Evolutionary conservation across 805 yeast species (phyloP).

Genomic region (Priceomyces melissophilus): DNA sequence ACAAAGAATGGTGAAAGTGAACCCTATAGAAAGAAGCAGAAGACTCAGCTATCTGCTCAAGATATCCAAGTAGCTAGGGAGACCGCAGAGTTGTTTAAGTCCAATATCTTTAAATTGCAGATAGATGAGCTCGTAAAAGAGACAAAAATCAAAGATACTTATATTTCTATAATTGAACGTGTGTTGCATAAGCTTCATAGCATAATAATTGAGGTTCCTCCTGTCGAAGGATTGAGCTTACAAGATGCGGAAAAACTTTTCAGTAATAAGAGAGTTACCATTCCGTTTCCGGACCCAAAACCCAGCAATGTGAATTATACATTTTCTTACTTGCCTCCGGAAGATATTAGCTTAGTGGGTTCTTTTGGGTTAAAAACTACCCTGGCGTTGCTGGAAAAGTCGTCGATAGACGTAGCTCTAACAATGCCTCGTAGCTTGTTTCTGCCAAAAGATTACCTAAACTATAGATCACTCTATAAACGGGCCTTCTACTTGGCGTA

Average conservation of each 20-base stretch:
- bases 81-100: slow-evolving; percentile 90
- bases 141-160: slow-evolving; percentile 67
- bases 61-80: slow-evolving; percentile 91
- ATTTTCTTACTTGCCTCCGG: slow-evolving; percentile 68
- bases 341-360: slow-evolving; percentile 76
- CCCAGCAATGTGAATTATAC: slow-evolving; percentile 71
- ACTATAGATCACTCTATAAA: slow-evolving; percentile 86
- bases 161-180: slow-evolving; percentile 64
- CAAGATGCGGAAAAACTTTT: slow-evolving; percentile 58
- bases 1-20: slow-evolving; percentile 1
- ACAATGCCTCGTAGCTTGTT: slow-evolving; percentile 77
- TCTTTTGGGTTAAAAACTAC: slow-evolving; percentile 86
- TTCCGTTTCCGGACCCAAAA: slow-evolving; percentile 90
- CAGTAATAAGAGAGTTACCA: slow-evolving; percentile 48
- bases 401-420: slow-evolving; percentile 73
- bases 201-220: slow-evolving; percentile 62
- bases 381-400: slow-evolving; percentile 57
- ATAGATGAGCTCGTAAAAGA: slow-evolving; percentile 88
- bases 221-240: slow-evolving; percentile 47
- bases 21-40: slow-evolving; percentile 32
- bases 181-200: slow-evolving; percentile 72
- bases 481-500: slow-evolving; percentile 84
- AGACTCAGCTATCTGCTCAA: slow-evolving; percentile 55
- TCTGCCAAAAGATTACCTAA: slow-evolving; percentile 84
- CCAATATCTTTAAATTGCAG: slow-evolving; percentile 92